Evolutionary conservation across 2,329 filamentous ascomycete species (phyloP), one percentile per base, ranked within the genome.

Genomic region (Hypomyces perniciosus): DNA sequence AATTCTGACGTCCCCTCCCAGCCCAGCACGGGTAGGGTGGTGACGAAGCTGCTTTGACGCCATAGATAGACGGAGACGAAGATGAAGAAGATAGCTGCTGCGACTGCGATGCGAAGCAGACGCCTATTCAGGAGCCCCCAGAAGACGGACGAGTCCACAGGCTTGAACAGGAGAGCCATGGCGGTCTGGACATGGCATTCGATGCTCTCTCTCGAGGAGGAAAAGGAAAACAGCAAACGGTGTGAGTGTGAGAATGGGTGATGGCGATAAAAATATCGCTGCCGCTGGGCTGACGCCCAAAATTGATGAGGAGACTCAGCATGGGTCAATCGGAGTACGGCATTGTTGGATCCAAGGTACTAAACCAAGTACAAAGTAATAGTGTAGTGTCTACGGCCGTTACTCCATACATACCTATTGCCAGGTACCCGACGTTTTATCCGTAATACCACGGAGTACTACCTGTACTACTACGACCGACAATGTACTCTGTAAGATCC

Each of bases 121-220:
- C 64, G 62, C 52, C 62, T 66, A 59, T 65, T 66, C 37, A 65
- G 54, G 56, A 58, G 59, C 50, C 62, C 33, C 30, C 48, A 48
- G 34, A 40, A 3, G 20, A 53, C 52, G 30, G 46, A 50, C 30
- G 40, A 26, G 13, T 53, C 49, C 41, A 29, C 48, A 33, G 52
- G 51, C 46, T 45, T 53, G 41, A 48, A 44, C 44, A 54, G 51
- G 44, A 54, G 44, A 34, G 52, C 44, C 52, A 54, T 54, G 29
- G n/a, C 28, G 27, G 42, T 29, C 28, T 28, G 35, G 10, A 46
- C 51, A 53, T 50, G 40, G 46, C 51, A 34, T 53, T 45, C 12
- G 10, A 28, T 34, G 30, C 30, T 5, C 20, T 20, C 20, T 20
- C 20, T 20, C 20, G 13, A 40, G 38, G 38, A 26, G 10, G 29